Percentiles rank a stretch among this genome's conserved stretches.
Evolutionary conservation across 1,139 yeast genomes (phyloP).

Genomic region (Saccharomyces hybrid): DNA sequence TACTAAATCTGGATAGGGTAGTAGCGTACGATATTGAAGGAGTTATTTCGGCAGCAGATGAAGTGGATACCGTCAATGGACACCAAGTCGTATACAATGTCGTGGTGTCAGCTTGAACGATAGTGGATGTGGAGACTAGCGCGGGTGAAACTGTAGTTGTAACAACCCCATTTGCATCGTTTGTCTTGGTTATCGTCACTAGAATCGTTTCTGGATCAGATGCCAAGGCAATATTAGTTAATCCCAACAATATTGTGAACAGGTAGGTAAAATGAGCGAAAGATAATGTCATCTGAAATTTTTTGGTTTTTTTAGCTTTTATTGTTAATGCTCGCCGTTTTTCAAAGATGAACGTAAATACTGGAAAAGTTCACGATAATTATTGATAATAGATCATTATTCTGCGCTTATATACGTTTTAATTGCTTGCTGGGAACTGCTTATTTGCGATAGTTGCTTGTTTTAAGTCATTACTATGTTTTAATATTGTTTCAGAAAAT

Average conservation of each 20-base stretch:
- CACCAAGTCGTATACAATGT: not conserved
- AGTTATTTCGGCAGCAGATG: not conserved
- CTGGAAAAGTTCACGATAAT: not conserved
- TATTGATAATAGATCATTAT: not conserved
- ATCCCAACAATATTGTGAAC: not conserved
- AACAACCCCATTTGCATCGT: conserved; percentile 45
- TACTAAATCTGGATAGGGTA: not conserved
- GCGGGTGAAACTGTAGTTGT: not conserved
- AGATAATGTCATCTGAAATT: not conserved
- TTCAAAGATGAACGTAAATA: not conserved
- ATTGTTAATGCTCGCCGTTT: not conserved
- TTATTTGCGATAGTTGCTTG: not conserved
- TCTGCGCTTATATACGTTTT: not conserved
- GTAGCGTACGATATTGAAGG: not conserved
- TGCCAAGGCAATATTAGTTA: not conserved
- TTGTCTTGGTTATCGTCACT: not conserved
- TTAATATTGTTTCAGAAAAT: not conserved
- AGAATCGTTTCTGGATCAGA: not conserved
- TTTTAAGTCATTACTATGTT: not conserved
- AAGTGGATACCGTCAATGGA: not conserved
- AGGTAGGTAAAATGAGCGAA: not conserved
- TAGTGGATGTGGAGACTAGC: not conserved
- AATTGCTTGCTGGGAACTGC: not conserved
- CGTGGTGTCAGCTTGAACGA: not conserved
- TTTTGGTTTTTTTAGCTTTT: not conserved